Evolutionary conservation across 129 eudicot species (phyloP).

Genomic region (Escallonia rubra): DNA sequence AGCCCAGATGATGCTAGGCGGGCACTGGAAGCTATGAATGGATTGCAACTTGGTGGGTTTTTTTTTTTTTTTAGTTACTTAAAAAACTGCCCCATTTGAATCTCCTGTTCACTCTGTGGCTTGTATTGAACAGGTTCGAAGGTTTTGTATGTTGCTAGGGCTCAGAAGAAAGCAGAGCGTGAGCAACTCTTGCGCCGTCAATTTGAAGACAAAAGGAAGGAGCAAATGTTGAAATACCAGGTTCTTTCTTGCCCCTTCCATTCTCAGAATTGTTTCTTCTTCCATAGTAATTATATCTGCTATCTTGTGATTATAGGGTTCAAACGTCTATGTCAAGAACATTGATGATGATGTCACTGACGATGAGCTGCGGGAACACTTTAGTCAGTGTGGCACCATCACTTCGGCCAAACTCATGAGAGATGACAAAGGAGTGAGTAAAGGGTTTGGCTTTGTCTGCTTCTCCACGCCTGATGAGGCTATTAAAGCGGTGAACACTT

Average conservation of each 20-base stretch:
- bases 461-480: constrained; percentile 84
- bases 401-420: constrained; percentile 78
- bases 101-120: background rate
- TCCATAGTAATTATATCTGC: background rate
- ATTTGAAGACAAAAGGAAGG: constrained; percentile 75
- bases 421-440: constrained; percentile 71
- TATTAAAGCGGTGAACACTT: constrained; percentile 53
- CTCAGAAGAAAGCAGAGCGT: constrained; percentile 86
- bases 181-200: constrained; percentile 61
- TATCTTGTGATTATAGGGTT: constrained; percentile 39
- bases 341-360: constrained; percentile 65
- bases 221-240: constrained; percentile 58
- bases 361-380: constrained; percentile 57
- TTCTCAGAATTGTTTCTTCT: background rate
- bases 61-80: background rate
- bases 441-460: constrained; percentile 91
- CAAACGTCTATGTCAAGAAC: constrained; percentile 83
- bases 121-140: constrained; percentile 50
- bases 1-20: constrained; percentile 61
- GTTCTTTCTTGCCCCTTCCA: constrained; percentile 18
- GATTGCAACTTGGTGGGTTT: constrained; percentile 52
- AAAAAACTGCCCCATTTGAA: background rate
- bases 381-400: constrained; percentile 78
- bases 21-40: constrained; percentile 72
- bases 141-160: constrained; percentile 73